Evolutionary conservation across 2,329 filamentous ascomycete genomes (phyloP), one percentile per base, ranked within the genome.

Genomic region (Monosporascus sp.): DNA sequence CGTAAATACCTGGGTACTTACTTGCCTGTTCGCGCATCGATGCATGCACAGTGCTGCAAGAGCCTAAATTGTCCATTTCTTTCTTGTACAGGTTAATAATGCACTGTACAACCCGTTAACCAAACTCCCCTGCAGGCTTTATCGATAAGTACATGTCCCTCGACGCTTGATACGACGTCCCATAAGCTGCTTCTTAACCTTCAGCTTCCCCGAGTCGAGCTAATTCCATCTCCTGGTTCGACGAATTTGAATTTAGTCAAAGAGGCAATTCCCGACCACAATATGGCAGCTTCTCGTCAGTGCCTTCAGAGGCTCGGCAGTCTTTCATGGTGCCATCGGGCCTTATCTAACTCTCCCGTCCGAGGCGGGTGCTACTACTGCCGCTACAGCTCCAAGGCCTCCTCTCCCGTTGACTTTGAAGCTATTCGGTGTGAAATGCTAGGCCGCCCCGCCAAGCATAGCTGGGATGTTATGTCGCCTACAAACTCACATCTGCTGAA

Each of bases 401-500:
- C 48, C 38, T 44, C 50, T 9, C 22, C 38, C 7, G 36, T 56
- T 47, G 54, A 60, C 49, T 54, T 64, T 14, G 57, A 59, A 36
- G 46, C 53, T 36, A 60, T 66, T 49, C 60, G 51, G 46, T 51
- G 53, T 15, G 58, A 61, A 27, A 62, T 69, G 62, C 47, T 64
- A 3, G 53, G 53, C 34, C 65, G 65, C 24, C 56, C 55, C 17
- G 41, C 56, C 15, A 62, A 63, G 38, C 22, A 62, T 14, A 63
- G 56, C 48, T 51, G 27, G 45, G 65, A 68, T 48, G 50, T 54
- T 8, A 58, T 87, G 55, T 77, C 79, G 36, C 81, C 84, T 0
- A 84, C 80, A 51, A 79, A 77, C 27, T 86, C 84, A 1, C 76
- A 85, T 68, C 82, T 89, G 46, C 79, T 96, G 47, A 75, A 78